Conservation (phyloP, 2,329 filamentous ascomycete species). For the Nothophoma quercina region DNA sequence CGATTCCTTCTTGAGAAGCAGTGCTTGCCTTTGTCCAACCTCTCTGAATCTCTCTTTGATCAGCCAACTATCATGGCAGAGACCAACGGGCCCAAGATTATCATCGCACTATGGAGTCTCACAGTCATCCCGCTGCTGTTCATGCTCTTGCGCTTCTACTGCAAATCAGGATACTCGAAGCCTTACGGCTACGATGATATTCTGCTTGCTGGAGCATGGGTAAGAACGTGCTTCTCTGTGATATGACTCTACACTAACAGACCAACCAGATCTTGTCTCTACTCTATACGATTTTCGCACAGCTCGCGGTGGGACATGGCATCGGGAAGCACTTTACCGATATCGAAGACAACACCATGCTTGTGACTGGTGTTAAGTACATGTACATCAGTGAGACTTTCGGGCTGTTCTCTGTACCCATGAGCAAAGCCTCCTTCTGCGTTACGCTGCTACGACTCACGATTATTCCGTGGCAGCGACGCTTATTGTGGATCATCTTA, state of each 20-base stretch:
- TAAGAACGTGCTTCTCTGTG: background rate
- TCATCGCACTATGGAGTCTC: conserved; percentile 35
- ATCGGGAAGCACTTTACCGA: conserved; percentile 19
- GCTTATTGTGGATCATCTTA: conserved; percentile 25
- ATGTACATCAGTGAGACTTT: conserved; percentile 24
- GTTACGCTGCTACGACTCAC: conserved; percentile 22
- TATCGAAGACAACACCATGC: conserved; percentile 1
- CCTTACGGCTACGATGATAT: conserved; percentile 15
- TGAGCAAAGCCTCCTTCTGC: conserved; percentile 25
- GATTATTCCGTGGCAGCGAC: conserved; percentile 13
- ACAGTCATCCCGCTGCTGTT: conserved; percentile 14
- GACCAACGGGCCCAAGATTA: conserved; percentile 32
- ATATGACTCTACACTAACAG: too few species aligned
- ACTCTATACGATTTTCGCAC: conserved; percentile 13
- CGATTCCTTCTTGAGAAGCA: too few species aligned
- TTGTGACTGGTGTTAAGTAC: conserved; percentile 10
- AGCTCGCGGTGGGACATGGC: conserved; percentile 17
- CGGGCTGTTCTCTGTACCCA: conserved; percentile 17
- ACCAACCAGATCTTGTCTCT: conserved; percentile 16
- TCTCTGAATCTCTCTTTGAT: too few species aligned
- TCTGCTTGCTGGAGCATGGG: conserved; percentile 13
- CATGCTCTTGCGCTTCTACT: conserved; percentile 19
- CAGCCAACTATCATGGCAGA: conserved; percentile 14
- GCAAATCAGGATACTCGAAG: conserved; percentile 10
- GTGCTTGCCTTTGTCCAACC: too few species aligned